Base-by-base conservation (phyloP, 2,329 filamentous ascomycete species). In the Sarocladium oryzae region DNA sequence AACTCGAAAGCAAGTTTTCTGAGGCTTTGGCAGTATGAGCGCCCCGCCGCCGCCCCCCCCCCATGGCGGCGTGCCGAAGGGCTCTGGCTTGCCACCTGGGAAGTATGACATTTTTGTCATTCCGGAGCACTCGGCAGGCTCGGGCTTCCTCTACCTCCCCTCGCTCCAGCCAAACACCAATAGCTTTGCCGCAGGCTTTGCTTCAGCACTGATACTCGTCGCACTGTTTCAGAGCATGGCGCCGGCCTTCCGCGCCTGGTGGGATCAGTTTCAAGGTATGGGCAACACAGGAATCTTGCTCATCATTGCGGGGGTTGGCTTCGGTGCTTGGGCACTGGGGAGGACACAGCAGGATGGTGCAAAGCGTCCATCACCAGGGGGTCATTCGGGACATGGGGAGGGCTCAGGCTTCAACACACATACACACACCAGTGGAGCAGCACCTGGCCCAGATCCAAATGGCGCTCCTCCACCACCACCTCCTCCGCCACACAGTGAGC, bases 41-140 rank as follows among this genome's bases (percentile, higher is more conserved):
- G 71, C 68, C 56, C 76, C 80, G 59, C 86, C 86, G 56, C 90
- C 90, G 57, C 89, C 88, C 88, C 90, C 90, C 64, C 89, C 89
- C 56, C 90, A 96, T 71, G 89, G 90, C 69, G 78, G 83, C 63
- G 85, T 83, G 58, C 87, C 89, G 48, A 85, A 85, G 66, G 76
- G 81, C 33, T 68, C 75, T 15, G 86, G 87, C 52, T 74, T 96
- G 45, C 92, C 92, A 2, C 78, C 87, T 1, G 91, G 92, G 51
- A 95, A 93, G 65, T 97, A 96, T 69, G 92, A 97, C 73, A 95
- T 97, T 64, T 96, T 96, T 72, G 86, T 96, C 66, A 91, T 97
- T 62, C 92, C 92, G 7, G 89, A 91, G 43, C 90, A 96, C 67
- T 92, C 90, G 10, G 79, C 91, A 6, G 92, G 92, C 50, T 82